Conservation (phyloP, 208 protist species). For the Novymonas esmeraldas region DNA sequence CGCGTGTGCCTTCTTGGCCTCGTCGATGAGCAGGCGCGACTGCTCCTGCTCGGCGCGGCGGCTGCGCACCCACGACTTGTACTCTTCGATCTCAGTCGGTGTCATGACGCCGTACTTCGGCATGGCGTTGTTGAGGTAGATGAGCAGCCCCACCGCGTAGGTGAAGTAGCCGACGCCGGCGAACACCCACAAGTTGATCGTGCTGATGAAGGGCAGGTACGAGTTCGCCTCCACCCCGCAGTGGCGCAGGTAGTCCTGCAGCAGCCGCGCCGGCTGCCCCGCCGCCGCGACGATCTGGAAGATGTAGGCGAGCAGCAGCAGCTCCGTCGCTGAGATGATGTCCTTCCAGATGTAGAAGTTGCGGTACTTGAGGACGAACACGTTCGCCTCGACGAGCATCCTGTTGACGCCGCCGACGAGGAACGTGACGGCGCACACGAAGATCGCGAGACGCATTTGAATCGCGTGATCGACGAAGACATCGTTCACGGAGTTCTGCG, state of each 20-base stretch:
- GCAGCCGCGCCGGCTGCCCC: conserved; percentile 32
- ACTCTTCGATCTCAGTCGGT: conserved; percentile 65
- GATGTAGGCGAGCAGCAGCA: conserved; percentile 61
- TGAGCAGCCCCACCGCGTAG: conserved; percentile 43
- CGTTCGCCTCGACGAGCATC: conserved; percentile 52
- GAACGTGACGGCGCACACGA: conserved; percentile 50
- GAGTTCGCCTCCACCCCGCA: conserved; percentile 43
- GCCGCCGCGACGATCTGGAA: conserved; percentile 43
- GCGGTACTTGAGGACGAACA: conserved; percentile 62
- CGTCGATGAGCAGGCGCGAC: conserved; percentile 44
- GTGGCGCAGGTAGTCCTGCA: conserved; percentile 57
- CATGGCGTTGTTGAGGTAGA: conserved; percentile 73
- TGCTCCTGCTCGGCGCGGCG: conserved; percentile 47
- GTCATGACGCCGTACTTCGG: conserved; percentile 86
- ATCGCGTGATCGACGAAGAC: conserved; percentile 78
- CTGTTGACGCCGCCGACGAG: conserved; percentile 62
- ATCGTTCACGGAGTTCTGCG: conserved; percentile 34
- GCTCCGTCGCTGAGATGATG: conserved; percentile 65
- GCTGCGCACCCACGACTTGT: conserved; percentile 69
- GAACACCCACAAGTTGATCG: conserved; percentile 61
- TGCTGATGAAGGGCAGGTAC: conserved; percentile 61
- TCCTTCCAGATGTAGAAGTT: conserved; percentile 84
- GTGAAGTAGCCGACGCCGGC: conserved; percentile 49
- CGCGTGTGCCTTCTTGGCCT: conserved; percentile 57
- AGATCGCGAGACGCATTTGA: conserved; percentile 68